These are phyloP conservation scores for Secale cereale DNA, from an alignment of 176 grass and related monocot species.

Conservation along the genomic window DNA sequence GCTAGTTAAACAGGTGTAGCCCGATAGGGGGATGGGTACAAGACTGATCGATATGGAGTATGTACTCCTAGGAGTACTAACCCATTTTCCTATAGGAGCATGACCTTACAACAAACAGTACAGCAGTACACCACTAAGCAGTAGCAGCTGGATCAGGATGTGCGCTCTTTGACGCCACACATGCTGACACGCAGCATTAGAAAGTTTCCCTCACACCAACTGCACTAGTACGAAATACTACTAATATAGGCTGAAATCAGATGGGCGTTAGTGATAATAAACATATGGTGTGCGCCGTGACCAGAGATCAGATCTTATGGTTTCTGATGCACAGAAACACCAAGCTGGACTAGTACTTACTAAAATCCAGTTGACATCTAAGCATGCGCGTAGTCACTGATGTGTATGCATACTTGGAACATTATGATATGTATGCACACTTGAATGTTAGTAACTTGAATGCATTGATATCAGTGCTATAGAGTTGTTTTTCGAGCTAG, in stretches of 20 bases:
- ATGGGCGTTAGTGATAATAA: neutral
- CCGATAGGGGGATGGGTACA: too few species aligned
- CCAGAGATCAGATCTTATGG: constrained; percentile 23
- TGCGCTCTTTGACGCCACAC: constrained; percentile 33
- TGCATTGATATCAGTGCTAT: too few species aligned
- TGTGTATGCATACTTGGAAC: too few species aligned
- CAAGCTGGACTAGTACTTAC: neutral
- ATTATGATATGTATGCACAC: too few species aligned
- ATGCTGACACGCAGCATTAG: constrained; percentile 26
- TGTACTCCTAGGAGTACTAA: too few species aligned
- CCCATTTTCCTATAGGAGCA: too few species aligned
- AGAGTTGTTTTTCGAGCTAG: too few species aligned
- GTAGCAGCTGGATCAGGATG: constrained; percentile 13
- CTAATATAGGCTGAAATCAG: neutral
- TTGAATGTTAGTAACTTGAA: too few species aligned
- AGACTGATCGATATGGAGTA: too few species aligned
- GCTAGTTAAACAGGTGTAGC: too few species aligned
- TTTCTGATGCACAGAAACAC: neutral
- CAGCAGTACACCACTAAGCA: constrained; percentile 36
- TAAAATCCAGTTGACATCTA: neutral
- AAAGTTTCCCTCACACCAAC: constrained; percentile 30
- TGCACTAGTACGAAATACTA: neutral
- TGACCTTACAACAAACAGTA: constrained; percentile 43
- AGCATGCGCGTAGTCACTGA: neutral
- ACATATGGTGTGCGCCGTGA: constrained; percentile 11